Conservation (phyloP, 495 filamentous ascomycete species). For the Parathielavia hyrcaniae region DNA sequence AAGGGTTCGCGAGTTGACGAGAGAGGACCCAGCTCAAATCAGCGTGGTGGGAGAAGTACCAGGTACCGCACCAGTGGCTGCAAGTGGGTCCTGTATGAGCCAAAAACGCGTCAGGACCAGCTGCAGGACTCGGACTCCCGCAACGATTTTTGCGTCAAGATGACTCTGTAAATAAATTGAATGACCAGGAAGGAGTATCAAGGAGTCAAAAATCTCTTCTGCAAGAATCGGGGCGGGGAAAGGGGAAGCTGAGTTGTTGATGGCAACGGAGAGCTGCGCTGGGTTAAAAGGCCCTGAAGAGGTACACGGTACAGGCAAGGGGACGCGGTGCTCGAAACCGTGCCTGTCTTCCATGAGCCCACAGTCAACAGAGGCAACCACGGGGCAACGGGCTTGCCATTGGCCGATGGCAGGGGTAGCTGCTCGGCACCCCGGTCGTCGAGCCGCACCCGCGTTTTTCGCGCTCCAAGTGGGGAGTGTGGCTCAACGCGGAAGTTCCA, state of each 20-base stretch:
- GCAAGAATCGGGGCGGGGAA: background rate
- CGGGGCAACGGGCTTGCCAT: conserved; percentile 42
- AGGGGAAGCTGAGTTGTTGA: background rate
- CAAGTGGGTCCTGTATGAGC: conserved; percentile 3
- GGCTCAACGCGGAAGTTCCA: conserved; percentile 20
- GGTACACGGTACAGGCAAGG: conserved; percentile 25
- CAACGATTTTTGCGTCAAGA: background rate
- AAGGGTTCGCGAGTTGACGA: conserved; percentile 17
- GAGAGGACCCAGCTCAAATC: conserved; percentile 23
- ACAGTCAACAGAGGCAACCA: conserved; percentile 45
- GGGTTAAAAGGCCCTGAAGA: conserved; percentile 21
- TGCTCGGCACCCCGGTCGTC: conserved; percentile 14
- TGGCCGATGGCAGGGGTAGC: conserved; percentile 28
- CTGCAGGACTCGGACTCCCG: background rate
- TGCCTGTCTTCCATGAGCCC: conserved; percentile 23
- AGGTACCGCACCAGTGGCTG: conserved; percentile 18
- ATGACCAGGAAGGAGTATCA: too few species aligned
- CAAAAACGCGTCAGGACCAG: conserved; percentile 4
- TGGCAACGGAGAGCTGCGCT: conserved; percentile 2
- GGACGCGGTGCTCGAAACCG: conserved; percentile 29
- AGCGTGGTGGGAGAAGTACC: conserved; percentile 33
- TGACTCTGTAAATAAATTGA: background rate
- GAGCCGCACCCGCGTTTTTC: conserved; percentile 29
- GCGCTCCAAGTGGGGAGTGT: conserved; percentile 18
- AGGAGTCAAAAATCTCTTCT: background rate